Percentiles rank a stretch among this genome's conserved stretches.
phyloP scores from a whole-genome alignment of 164 flowering plant species.

The Magnolia changhungtana region DNA sequence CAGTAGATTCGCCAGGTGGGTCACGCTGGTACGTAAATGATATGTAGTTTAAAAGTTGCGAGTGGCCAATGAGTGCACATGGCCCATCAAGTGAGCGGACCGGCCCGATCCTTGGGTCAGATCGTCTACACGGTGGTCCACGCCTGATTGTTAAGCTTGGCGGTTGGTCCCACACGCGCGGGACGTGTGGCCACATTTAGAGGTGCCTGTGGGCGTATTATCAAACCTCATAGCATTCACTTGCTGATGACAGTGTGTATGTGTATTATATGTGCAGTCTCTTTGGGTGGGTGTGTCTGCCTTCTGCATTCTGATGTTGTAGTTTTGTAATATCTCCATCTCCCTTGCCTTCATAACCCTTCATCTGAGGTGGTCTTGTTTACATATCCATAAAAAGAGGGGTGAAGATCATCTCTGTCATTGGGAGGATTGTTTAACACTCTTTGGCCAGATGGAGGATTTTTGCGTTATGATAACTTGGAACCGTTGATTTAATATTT shows the following conservation, averaged over 20 bases:
- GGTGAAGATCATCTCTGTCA: background rate
- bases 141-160: background rate
- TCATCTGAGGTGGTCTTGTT: background rate
- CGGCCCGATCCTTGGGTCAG: background rate
- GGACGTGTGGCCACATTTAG: background rate
- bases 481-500: too few relatives aligned
- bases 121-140: background rate
- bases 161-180: background rate
- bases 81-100: background rate
- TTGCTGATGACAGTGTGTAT: conserved; percentile 1
- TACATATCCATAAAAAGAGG: background rate
- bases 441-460: too few relatives aligned
- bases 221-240: background rate
- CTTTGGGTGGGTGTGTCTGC: background rate
- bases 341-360: background rate
- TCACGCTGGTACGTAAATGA: too few relatives aligned
- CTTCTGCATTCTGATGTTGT: background rate
- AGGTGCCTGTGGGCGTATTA: background rate
- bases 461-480: too few relatives aligned
- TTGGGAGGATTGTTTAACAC: background rate
- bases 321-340: background rate
- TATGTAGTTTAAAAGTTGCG: background rate
- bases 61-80: background rate
- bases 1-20: background rate
- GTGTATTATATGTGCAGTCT: background rate